Evolutionary conservation across 257 asterid genomes (phyloP).

Genomic region (Salvia rosmarinus): DNA sequence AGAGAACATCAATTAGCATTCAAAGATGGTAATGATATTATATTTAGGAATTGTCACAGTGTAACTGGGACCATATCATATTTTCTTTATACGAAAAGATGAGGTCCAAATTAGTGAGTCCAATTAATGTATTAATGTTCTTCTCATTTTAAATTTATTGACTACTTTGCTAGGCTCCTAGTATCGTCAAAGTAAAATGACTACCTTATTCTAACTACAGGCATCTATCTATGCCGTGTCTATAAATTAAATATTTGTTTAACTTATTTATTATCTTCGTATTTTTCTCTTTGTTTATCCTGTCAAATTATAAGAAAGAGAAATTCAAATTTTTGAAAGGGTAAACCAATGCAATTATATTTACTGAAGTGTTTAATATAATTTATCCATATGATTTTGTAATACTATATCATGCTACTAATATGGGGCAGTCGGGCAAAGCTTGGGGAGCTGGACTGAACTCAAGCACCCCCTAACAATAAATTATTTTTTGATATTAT

Average conservation of each 20-base stretch:
- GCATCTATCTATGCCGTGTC: not conserved
- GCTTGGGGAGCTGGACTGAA: no score
- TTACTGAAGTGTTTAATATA: no score
- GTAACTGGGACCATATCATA: not conserved
- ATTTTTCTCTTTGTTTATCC: no score
- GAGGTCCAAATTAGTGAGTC: not conserved
- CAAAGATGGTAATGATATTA: constrained; percentile 27
- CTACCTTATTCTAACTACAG: constrained; percentile 1
- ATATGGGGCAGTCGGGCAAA: no score
- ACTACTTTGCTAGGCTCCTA: not conserved
- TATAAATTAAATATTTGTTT: not conserved
- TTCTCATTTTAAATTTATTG: not conserved
- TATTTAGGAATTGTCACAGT: not conserved
- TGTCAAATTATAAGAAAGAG: no score
- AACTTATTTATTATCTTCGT: not conserved
- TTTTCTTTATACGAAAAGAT: not conserved
- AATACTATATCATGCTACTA: no score
- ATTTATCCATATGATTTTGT: no score
- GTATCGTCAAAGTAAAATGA: not conserved
- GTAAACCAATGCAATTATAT: no score
- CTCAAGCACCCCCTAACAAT: no score
- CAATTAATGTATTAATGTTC: constrained; percentile 6
- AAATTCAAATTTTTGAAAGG: no score
- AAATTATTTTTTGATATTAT: no score
- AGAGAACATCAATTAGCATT: not conserved